phyloP scores from a whole-genome alignment of 1,139 yeast species.

The Taphrina deformans region DNA sequence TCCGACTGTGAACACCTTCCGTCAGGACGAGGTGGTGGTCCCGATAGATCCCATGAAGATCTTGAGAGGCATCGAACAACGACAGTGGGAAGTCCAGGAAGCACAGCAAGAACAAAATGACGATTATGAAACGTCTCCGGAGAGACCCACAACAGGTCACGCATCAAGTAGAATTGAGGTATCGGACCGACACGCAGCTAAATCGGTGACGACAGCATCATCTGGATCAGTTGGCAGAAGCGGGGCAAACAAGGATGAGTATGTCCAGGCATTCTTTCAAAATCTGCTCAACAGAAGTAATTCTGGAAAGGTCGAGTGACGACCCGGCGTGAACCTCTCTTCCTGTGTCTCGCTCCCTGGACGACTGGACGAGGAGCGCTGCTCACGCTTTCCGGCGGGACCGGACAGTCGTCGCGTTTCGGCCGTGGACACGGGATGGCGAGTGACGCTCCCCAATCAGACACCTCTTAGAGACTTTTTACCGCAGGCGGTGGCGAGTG shows the following conservation, averaged over 20 bases:
- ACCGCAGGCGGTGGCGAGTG: no score
- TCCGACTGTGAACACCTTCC: neutral
- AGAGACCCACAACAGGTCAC: neutral
- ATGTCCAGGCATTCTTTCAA: conserved; percentile 22
- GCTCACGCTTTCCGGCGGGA: no score
- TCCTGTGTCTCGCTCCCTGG: no score
- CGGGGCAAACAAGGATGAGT: conserved; percentile 12
- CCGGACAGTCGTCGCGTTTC: no score
- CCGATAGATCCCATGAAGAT: neutral
- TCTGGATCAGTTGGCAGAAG: no score
- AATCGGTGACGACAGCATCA: neutral
- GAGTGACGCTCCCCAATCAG: no score
- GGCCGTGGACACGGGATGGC: no score
- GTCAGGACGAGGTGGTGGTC: neutral
- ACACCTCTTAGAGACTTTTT: no score
- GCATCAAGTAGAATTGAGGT: neutral
- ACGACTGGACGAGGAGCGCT: no score
- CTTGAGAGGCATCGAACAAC: neutral
- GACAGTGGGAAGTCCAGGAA: conserved; percentile 24
- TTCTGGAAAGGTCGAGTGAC: neutral
- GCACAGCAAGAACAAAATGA: neutral
- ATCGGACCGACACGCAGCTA: neutral
- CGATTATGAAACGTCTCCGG: neutral
- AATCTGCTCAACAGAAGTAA: conserved; percentile 3
- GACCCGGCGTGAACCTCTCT: no score